phyloP scores from a whole-genome alignment of 345 rosid species.

The Pseudoturritis turrita region DNA sequence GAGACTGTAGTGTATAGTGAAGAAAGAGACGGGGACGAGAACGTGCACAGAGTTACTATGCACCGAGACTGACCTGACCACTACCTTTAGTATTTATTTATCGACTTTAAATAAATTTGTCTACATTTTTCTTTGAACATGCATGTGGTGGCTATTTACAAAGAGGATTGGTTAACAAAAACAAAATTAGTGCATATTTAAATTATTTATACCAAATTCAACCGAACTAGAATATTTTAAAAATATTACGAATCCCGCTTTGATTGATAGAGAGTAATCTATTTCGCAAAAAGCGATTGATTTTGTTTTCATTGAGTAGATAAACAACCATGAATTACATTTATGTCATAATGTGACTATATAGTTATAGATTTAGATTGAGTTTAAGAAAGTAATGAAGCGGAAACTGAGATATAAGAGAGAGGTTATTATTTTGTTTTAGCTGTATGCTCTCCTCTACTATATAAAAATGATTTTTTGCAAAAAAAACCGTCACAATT shows the following conservation, averaged over 20 bases:
- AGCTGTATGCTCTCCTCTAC: no score
- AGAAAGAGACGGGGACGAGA: slow-evolving; percentile 25
- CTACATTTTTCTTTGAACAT: slow-evolving; percentile 7
- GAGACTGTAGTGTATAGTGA: background rate
- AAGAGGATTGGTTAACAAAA: background rate
- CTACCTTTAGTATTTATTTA: background rate
- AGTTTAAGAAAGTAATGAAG: background rate
- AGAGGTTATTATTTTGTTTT: background rate
- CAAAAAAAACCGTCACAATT: no score
- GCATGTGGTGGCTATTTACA: slow-evolving; percentile 22
- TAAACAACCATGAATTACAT: background rate
- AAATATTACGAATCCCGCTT: background rate
- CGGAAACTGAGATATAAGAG: background rate
- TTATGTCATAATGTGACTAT: background rate
- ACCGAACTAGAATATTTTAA: background rate
- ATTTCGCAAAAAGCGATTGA: background rate
- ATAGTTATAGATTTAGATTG: background rate
- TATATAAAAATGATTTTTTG: no score
- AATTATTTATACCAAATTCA: background rate
- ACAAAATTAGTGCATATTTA: background rate
- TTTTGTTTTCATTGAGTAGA: background rate
- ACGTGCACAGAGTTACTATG: slow-evolving; percentile 30
- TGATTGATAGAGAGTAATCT: background rate
- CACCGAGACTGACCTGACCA: slow-evolving; percentile 30
- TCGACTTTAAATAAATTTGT: slow-evolving; percentile 3